These are phyloP conservation scores for Pseudozyma thailandica DNA, from an alignment of 1,284 basidiomycete species.

Conservation along the genomic window DNA sequence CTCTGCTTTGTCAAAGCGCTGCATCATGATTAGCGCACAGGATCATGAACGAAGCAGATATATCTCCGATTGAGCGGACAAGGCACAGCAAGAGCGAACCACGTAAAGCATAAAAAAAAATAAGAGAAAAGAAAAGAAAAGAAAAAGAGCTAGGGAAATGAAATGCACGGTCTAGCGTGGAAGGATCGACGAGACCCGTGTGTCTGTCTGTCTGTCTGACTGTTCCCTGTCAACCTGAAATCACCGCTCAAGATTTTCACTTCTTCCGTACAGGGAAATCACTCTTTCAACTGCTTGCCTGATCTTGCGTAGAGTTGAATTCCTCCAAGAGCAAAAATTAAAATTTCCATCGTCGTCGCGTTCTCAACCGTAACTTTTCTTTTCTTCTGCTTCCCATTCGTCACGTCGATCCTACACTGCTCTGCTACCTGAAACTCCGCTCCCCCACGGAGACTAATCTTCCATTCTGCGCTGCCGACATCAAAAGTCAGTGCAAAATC, in stretches of 20 bases:
- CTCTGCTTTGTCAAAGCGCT: too few relatives aligned
- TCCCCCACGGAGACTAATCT: slow-evolving; percentile 6
- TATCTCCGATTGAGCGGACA: too few relatives aligned
- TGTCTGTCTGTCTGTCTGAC: neutral
- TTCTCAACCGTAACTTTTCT: neutral
- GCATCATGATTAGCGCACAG: too few relatives aligned
- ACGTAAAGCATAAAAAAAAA: too few relatives aligned
- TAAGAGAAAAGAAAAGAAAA: too few relatives aligned
- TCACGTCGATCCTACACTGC: slow-evolving; percentile 17
- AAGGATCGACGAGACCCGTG: slow-evolving; percentile 20
- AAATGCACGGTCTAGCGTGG: neutral
- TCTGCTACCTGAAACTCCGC: neutral
- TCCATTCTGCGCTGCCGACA: slow-evolving; percentile 7
- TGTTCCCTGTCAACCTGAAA: too few relatives aligned
- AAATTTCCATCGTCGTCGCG: neutral
- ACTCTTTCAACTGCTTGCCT: too few relatives aligned
- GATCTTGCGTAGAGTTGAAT: slow-evolving; percentile 2
- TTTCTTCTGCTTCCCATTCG: neutral
- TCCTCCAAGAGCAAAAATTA: neutral
- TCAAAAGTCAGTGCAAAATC: slow-evolving; percentile 30
- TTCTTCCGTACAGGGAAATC: too few relatives aligned
- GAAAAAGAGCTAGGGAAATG: too few relatives aligned
- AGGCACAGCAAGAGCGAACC: too few relatives aligned
- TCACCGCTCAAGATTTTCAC: too few relatives aligned
- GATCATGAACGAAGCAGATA: too few relatives aligned